These are phyloP conservation scores for Diplodia scrobiculata DNA, from an alignment of 2,329 filamentous ascomycete species.

Conservation along the genomic window DNA sequence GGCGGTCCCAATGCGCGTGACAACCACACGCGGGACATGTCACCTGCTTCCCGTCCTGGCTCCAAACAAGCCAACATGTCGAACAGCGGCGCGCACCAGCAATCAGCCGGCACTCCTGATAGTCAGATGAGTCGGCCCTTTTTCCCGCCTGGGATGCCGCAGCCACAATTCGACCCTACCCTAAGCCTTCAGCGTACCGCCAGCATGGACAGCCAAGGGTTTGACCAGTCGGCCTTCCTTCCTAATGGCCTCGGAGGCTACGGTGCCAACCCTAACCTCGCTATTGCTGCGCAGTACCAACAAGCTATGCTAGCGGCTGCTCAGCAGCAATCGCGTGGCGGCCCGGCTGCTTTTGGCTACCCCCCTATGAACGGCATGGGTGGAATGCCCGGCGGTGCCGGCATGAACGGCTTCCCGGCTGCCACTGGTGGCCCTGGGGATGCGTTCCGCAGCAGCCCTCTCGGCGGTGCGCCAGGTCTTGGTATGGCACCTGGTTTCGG, in stretches of 20 bases:
- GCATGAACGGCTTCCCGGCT: constrained; percentile 26
- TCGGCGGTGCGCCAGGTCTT: constrained; percentile 25
- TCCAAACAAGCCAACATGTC: constrained; percentile 40
- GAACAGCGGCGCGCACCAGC: constrained; percentile 30
- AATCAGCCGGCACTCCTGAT: constrained; percentile 30
- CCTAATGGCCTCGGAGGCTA: constrained; percentile 42
- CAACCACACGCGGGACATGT: constrained; percentile 39
- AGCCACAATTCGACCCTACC: constrained; percentile 44
- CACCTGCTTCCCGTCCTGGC: constrained; percentile 41
- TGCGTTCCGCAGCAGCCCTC: constrained; percentile 24
- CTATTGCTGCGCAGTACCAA: constrained; percentile 54
- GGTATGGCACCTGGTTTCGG: constrained; percentile 26
- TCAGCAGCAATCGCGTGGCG: constrained; percentile 20
- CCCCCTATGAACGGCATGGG: constrained; percentile 26
- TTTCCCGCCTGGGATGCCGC: constrained; percentile 42
- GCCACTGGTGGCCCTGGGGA: constrained; percentile 20
- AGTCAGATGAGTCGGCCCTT: constrained; percentile 37
- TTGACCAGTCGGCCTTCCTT: constrained; percentile 46
- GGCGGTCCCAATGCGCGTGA: constrained; percentile 41
- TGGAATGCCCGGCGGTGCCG: constrained; percentile 23
- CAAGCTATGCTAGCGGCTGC: constrained; percentile 55
- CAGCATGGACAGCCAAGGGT: constrained; percentile 54
- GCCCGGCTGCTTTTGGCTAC: constrained; percentile 25
- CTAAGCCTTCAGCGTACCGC: constrained; percentile 50
- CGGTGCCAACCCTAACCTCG: constrained; percentile 37